phyloP scores from a whole-genome alignment of 2,329 filamentous ascomycete genomes.

The Pyricularia pennisetigena region DNA sequence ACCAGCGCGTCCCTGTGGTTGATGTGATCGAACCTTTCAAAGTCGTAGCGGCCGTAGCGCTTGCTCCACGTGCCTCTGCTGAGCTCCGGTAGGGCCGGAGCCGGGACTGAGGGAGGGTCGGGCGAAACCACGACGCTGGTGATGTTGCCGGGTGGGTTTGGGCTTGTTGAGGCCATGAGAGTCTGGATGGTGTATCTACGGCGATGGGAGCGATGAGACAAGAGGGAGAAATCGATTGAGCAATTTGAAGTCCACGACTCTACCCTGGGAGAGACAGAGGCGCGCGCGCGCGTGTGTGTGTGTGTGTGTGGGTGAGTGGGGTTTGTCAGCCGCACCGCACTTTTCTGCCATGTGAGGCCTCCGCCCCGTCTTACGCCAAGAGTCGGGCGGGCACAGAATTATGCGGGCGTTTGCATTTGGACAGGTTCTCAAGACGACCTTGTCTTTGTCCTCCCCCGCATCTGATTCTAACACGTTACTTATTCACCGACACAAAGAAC shows the following conservation, averaged over 20 bases:
- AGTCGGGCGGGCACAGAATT: not conserved
- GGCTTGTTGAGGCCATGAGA: not conserved
- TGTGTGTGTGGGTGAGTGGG: not conserved
- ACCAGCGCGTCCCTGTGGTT: constrained; percentile 5
- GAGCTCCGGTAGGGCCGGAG: not conserved
- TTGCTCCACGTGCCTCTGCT: constrained; percentile 1
- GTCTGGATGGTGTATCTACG: not conserved
- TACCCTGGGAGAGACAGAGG: too few species aligned
- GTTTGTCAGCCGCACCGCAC: not conserved
- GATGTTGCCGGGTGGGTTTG: not conserved
- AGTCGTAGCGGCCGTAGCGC: constrained; percentile 7
- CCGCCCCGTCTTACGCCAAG: not conserved
- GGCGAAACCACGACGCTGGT: not conserved
- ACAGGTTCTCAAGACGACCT: too few species aligned
- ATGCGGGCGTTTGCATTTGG: not conserved
- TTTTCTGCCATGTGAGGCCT: not conserved
- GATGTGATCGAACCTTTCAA: constrained; percentile 5
- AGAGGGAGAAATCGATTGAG: too few species aligned
- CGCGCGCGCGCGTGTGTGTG: too few species aligned
- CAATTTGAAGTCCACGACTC: too few species aligned
- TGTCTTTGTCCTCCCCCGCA: too few species aligned
- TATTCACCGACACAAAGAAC: too few species aligned
- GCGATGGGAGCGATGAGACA: not conserved
- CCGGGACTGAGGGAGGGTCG: not conserved
- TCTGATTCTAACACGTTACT: too few species aligned